Base-by-base conservation (phyloP, 495 filamentous ascomycete genomes). In the Podospora conica region DNA sequence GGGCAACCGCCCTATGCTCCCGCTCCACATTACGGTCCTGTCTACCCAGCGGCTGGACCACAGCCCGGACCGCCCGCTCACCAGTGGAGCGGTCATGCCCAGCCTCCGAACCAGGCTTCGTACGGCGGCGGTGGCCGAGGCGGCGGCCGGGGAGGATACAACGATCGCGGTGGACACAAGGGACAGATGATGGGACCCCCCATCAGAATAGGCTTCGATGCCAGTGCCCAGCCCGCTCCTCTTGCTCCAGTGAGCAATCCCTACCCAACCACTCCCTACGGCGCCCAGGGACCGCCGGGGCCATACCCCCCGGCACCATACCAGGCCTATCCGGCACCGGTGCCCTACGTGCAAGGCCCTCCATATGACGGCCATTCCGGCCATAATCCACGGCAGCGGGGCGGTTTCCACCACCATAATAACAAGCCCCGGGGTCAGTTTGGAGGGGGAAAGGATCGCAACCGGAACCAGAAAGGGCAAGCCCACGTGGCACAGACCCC, bases 161-260 rank as follows among this genome's bases (percentile, higher is more conserved):
- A 79, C 70, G 79, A 80, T 23, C 81, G 83, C 61, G 73, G 75
- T 24, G 76, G 73, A 2, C 71, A 74, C 61, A 83, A 82, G 66
- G 77, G 81, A 18, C 78, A 81, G 55, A 73, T 86, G 63, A 85
- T 88, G 81, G 84, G 82, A 1, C 82, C 84, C 33, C 84, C 84
- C 0, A 81, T 87, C 66, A 81, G 81, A 28, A 85, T 87, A 78
- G 84, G 85, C 3, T 83, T 84, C 73, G 85, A 87, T 53, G 70
- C 74, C 61, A 69, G 72, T 25, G 72, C 70, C 25, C 63, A 74
- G 40, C 81, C 76, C 67, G 71, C 77, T 8, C 60, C 68, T 24
- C 73, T 77, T 23, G 76, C 78, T 70, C 80, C 78, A 73, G 83
- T 82, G 73, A 71, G 78, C 64, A 75, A 79, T 73, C 76, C 76